Percentiles rank a stretch among this genome's conserved stretches.
phyloP scores from a whole-genome alignment of 805 yeast species.

The Candida easanensis region DNA sequence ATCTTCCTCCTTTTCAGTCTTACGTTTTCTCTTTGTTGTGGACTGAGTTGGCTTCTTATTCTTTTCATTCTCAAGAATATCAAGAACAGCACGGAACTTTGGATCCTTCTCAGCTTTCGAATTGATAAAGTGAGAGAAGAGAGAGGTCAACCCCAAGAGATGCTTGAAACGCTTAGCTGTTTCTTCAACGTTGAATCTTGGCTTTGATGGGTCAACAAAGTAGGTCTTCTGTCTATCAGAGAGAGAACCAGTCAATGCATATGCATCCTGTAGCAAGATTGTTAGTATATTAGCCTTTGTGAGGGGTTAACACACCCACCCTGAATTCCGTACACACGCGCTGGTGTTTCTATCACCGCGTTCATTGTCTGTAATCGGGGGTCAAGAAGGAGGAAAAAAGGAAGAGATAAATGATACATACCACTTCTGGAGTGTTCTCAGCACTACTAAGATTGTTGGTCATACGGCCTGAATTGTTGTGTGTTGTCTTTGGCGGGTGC shows the following conservation, averaged over 20 bases:
- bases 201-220: constrained; percentile 34
- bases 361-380: background rate
- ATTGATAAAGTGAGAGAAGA: constrained; percentile 67
- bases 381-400: background rate
- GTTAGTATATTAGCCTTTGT: background rate
- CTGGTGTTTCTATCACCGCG: no score
- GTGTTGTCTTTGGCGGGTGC: background rate
- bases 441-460: background rate
- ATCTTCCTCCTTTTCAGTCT: constrained; percentile 77
- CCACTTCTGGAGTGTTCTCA: constrained; percentile 10
- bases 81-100: constrained; percentile 49
- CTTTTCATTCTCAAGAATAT: constrained; percentile 34
- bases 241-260: background rate
- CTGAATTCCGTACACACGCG: no score
- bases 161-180: constrained; percentile 68
- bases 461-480: constrained; percentile 1
- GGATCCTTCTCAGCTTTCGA: constrained; percentile 63
- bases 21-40: constrained; percentile 57
- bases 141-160: constrained; percentile 58
- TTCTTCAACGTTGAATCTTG: constrained; percentile 49
- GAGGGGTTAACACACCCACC: no score
- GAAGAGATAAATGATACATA: background rate
- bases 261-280: background rate
- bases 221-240: constrained; percentile 26
- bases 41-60: constrained; percentile 16